A percentile compares a stretch with the other conserved stretches of the same genome.
These are phyloP conservation scores for Stramenopiles sp. DNA, from an alignment of 352 stramenopile genomes.

Conservation along the genomic window DNA sequence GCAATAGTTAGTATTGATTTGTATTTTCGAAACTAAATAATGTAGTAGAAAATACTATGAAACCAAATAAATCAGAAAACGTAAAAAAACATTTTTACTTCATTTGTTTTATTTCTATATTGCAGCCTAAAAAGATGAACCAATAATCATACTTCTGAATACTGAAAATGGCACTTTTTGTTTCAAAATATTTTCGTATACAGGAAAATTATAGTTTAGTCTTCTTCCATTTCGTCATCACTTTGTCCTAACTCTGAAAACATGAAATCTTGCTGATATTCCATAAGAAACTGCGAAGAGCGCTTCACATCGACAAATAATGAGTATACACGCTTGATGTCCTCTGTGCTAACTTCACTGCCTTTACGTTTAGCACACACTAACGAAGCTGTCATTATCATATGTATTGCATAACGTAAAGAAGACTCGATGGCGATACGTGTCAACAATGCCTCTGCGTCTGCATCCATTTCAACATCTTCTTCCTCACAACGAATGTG, in stretches of 20 bases:
- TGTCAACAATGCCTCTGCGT: conserved; percentile 81
- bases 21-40: too few relatives aligned
- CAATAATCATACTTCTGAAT: too few relatives aligned
- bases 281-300: conserved; percentile 92
- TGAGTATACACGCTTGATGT: conserved; percentile 71
- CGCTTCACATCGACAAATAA: conserved; percentile 93
- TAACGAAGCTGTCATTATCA: conserved; percentile 52
- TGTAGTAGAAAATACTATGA: too few relatives aligned
- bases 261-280: conserved; percentile 96
- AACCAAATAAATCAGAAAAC: too few relatives aligned
- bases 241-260: conserved; percentile 63
- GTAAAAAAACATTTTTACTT: too few relatives aligned
- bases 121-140: too few relatives aligned
- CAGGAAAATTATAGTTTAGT: too few relatives aligned
- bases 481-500: conserved; percentile 84
- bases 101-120: too few relatives aligned
- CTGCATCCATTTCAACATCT: conserved; percentile 85
- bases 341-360: conserved; percentile 36
- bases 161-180: too few relatives aligned
- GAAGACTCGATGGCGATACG: conserved; percentile 86
- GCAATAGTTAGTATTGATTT: too few relatives aligned
- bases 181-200: too few relatives aligned
- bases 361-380: conserved; percentile 63
- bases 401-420: conserved; percentile 94
- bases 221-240: conserved; percentile 12